Percentiles rank a stretch among this genome's conserved stretches.
Conservation (phyloP, 1,284 basidiomycete genomes). For the Leucoagaricus sp. region DNA sequence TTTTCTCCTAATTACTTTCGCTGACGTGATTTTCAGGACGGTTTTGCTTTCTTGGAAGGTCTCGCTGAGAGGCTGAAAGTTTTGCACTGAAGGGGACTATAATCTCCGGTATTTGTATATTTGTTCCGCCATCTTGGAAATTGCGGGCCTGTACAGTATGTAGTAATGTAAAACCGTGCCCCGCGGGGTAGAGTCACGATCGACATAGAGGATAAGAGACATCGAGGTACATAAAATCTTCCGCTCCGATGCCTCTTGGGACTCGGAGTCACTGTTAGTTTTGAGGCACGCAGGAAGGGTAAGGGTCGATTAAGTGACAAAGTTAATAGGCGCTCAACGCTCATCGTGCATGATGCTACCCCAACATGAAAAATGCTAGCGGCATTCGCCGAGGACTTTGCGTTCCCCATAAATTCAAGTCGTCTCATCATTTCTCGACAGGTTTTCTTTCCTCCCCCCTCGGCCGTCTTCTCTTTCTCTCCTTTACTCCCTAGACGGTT, state of each 20-base stretch:
- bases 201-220: background rate
- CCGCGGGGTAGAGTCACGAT: background rate
- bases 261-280: too few species aligned
- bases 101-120: background rate
- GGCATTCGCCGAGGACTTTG: slow-evolving; percentile 29
- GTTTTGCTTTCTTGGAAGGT: slow-evolving; percentile 67
- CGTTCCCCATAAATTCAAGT: slow-evolving; percentile 30
- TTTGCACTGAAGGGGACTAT: slow-evolving; percentile 25
- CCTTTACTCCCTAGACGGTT: slow-evolving; percentile 17
- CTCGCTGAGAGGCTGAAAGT: slow-evolving; percentile 51
- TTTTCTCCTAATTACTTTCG: background rate
- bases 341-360: background rate
- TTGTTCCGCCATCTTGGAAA: background rate
- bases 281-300: too few species aligned
- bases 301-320: too few species aligned
- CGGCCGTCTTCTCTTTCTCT: slow-evolving; percentile 15
- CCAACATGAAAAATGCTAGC: slow-evolving; percentile 18
- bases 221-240: background rate
- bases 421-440: slow-evolving; percentile 11
- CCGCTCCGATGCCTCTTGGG: too few species aligned
- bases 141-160: background rate
- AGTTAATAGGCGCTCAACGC: too few species aligned
- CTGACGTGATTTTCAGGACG: slow-evolving; percentile 45
- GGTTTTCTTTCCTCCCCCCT: slow-evolving; percentile 15
- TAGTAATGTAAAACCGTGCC: background rate